These are phyloP conservation scores for Phylloporus sp. DNA, from an alignment of 768 basidiomycete genomes.

Conservation along the genomic window DNA sequence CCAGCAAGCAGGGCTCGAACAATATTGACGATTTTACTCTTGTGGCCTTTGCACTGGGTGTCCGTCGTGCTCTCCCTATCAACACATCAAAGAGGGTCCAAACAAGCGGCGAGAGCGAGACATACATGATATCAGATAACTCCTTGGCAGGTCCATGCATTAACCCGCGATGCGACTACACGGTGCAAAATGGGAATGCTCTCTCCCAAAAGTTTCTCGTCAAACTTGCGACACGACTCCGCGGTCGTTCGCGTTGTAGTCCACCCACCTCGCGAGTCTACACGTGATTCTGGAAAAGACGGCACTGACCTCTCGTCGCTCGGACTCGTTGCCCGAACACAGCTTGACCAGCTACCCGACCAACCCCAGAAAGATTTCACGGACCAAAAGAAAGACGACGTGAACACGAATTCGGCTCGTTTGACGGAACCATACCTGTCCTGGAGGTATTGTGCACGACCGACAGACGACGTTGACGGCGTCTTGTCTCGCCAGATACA, in stretches of 20 bases:
- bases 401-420: not conserved
- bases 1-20: constrained; percentile 86
- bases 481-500: constrained; percentile 94
- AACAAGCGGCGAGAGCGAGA: not conserved
- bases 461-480: constrained; percentile 81
- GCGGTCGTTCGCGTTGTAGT: constrained; percentile 84
- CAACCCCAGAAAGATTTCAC: constrained; percentile 88
- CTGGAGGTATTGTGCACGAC: constrained; percentile 91
- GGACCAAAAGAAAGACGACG: constrained; percentile 44
- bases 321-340: constrained; percentile 73
- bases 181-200: constrained; percentile 75
- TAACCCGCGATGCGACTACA: constrained; percentile 56
- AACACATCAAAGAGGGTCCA: constrained; percentile 4
- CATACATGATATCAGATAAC: constrained; percentile 87
- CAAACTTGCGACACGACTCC: constrained; percentile 93
- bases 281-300: not conserved
- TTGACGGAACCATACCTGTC: constrained; percentile 52
- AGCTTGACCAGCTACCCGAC: constrained; percentile 72
- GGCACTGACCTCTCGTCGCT: constrained; percentile 79
- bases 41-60: constrained; percentile 79
- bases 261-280: constrained; percentile 38
- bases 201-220: constrained; percentile 84
- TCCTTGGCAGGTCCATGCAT: constrained; percentile 70
- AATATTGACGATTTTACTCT: constrained; percentile 82
- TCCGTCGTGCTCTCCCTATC: constrained; percentile 79